Evolutionary conservation across 1,284 basidiomycete species (phyloP).

Genomic region (Laetiporus sulphureus): DNA sequence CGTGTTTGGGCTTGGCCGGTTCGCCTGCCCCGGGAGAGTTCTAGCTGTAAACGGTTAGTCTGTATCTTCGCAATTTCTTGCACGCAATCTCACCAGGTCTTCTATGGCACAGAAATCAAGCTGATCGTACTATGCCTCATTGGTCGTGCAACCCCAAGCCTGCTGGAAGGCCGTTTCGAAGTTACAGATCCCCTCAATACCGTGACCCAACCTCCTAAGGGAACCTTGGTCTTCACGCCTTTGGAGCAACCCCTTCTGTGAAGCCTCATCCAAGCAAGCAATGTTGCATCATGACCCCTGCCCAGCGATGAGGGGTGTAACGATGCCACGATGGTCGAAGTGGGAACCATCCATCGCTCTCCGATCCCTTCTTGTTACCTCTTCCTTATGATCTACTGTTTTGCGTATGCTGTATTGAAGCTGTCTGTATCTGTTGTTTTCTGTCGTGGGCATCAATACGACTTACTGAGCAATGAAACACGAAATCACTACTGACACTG

Average conservation of each 20-base stretch:
- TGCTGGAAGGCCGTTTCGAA: constrained; percentile 26
- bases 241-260: constrained; percentile 16
- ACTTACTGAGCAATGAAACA: too few relatives aligned
- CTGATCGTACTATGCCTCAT: constrained; percentile 29
- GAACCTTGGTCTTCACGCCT: constrained; percentile 17
- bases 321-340: too few relatives aligned
- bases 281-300: too few relatives aligned
- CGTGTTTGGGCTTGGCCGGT: constrained; percentile 30
- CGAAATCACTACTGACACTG: too few relatives aligned
- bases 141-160: constrained; percentile 23
- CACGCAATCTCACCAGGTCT: neutral
- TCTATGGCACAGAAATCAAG: constrained; percentile 27
- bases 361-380: too few relatives aligned
- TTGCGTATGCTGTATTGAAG: too few relatives aligned
- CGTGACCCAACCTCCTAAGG: constrained; percentile 21
- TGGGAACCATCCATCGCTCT: too few relatives aligned
- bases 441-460: too few relatives aligned
- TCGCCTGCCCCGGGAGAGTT: constrained; percentile 30
- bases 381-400: too few relatives aligned
- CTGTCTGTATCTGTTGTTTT: too few relatives aligned
- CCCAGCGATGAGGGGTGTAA: too few relatives aligned
- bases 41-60: constrained; percentile 29
- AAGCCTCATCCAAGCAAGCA: too few relatives aligned
- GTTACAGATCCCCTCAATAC: constrained; percentile 30
- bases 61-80: neutral